Conservation (phyloP, 2,329 filamentous ascomycete species). For the Fusarium agapanthi region DNA sequence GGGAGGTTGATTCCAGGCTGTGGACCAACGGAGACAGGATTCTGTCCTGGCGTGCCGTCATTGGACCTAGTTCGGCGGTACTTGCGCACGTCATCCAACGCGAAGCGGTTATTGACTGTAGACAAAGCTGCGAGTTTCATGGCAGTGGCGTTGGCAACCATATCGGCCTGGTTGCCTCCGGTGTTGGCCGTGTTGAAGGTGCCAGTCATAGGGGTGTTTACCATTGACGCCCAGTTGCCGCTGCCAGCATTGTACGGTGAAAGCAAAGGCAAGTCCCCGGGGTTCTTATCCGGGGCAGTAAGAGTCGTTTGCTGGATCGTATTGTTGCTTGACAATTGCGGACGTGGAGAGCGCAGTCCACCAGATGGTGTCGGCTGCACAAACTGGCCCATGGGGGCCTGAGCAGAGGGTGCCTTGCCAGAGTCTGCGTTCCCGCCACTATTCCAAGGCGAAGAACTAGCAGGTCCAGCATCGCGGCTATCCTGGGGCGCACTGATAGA, state of each 20-base stretch:
- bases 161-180: conserved; percentile 81
- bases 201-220: conserved; percentile 94
- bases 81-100: conserved; percentile 95
- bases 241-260: conserved; percentile 84
- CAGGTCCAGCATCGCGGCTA: conserved; percentile 40
- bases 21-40: conserved; percentile 72
- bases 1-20: conserved; percentile 67
- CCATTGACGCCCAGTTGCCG: conserved; percentile 98
- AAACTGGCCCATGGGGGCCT: conserved; percentile 93
- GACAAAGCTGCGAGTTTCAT: conserved; percentile 98
- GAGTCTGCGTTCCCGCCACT: conserved; percentile 58
- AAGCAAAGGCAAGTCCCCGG: conserved; percentile 79
- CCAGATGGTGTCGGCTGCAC: conserved; percentile 80
- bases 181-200: conserved; percentile 73
- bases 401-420: conserved; percentile 78
- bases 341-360: conserved; percentile 80
- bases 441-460: conserved; percentile 77
- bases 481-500: conserved; percentile 71
- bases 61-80: conserved; percentile 92
- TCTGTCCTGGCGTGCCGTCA: conserved; percentile 72
- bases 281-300: conserved; percentile 71
- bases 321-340: conserved; percentile 70
- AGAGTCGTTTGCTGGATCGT: conserved; percentile 88
- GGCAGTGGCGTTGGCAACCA: conserved; percentile 97
- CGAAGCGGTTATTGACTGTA: conserved; percentile 97